Percentiles rank a stretch among this genome's conserved stretches.
phyloP scores from a whole-genome alignment of 805 yeast species.

The Kregervanrija fluxuum region DNA sequence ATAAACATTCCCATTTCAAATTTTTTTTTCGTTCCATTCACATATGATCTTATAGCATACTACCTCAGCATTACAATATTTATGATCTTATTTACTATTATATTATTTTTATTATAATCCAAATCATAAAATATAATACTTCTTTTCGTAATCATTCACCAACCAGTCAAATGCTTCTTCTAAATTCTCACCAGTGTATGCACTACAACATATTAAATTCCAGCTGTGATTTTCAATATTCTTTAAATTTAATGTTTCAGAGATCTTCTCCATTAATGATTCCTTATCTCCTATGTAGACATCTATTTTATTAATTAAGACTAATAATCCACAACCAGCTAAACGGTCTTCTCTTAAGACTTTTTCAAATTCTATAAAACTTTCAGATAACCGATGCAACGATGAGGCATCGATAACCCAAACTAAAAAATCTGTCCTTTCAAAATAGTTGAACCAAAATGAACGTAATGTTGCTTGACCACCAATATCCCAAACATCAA shows the following conservation, averaged over 20 bases:
- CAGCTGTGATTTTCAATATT: slow-evolving; percentile 33
- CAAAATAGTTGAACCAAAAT: slow-evolving; percentile 93
- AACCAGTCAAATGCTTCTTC: slow-evolving; percentile 37
- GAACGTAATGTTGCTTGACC: slow-evolving; percentile 80
- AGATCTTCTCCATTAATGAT: slow-evolving; percentile 13
- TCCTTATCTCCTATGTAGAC: slow-evolving; percentile 28
- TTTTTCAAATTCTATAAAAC: slow-evolving; percentile 53
- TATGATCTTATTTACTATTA: neutral
- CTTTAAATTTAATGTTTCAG: slow-evolving; percentile 24
- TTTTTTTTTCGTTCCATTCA: neutral
- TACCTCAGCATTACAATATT: neutral
- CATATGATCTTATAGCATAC: neutral
- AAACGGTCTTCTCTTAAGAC: slow-evolving; percentile 62
- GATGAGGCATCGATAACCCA: slow-evolving; percentile 81
- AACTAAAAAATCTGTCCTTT: slow-evolving; percentile 64
- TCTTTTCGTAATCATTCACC: slow-evolving; percentile 30
- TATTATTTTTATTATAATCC: neutral
- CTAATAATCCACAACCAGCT: slow-evolving; percentile 58
- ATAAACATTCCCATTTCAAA: neutral
- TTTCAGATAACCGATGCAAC: slow-evolving; percentile 56
- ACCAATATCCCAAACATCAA: slow-evolving; percentile 78
- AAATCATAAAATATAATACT: slow-evolving; percentile 29
- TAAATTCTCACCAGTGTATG: slow-evolving; percentile 37
- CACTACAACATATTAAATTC: slow-evolving; percentile 40
- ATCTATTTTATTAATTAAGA: slow-evolving; percentile 74